phyloP scores from a whole-genome alignment of 2,329 filamentous ascomycete genomes.

The Neofusicoccum umdonicola region DNA sequence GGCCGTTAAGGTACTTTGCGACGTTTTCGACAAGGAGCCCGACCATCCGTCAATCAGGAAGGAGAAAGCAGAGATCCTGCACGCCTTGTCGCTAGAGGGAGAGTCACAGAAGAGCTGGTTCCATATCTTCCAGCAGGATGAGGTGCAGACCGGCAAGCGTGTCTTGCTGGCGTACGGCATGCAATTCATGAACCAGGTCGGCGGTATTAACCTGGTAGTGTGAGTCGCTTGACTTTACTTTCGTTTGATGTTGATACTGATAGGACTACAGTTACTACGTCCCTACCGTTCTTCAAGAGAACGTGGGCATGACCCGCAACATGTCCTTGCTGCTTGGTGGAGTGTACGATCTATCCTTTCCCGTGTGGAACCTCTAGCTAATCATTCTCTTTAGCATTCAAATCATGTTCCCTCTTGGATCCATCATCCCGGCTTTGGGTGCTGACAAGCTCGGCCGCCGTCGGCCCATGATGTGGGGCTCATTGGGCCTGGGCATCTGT shows the following conservation, averaged over 20 bases:
- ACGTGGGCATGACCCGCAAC: conserved; percentile 46
- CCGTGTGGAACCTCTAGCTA: conserved; percentile 23
- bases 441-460: conserved; percentile 31
- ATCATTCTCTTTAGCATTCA: conserved; percentile 1
- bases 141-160: conserved; percentile 54
- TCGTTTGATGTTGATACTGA: not conserved
- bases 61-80: conserved; percentile 63
- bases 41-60: conserved; percentile 54
- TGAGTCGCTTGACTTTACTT: conserved; percentile 13
- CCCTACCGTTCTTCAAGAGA: conserved; percentile 24
- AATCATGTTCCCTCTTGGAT: conserved; percentile 24
- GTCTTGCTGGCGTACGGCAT: conserved; percentile 58
- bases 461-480: conserved; percentile 33
- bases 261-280: conserved; percentile 1
- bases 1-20: conserved; percentile 49
- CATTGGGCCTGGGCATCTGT: conserved; percentile 30
- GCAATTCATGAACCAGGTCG: conserved; percentile 63
- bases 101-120: conserved; percentile 16
- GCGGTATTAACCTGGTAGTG: conserved; percentile 33
- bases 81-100: conserved; percentile 39
- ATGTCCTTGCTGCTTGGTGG: conserved; percentile 49
- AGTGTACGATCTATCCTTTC: conserved; percentile 26
- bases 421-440: conserved; percentile 27
- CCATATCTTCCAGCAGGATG: conserved; percentile 26
- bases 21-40: conserved; percentile 45